phyloP scores from a whole-genome alignment of 164 flowering plant species.

The Hamamelis virginiana region DNA sequence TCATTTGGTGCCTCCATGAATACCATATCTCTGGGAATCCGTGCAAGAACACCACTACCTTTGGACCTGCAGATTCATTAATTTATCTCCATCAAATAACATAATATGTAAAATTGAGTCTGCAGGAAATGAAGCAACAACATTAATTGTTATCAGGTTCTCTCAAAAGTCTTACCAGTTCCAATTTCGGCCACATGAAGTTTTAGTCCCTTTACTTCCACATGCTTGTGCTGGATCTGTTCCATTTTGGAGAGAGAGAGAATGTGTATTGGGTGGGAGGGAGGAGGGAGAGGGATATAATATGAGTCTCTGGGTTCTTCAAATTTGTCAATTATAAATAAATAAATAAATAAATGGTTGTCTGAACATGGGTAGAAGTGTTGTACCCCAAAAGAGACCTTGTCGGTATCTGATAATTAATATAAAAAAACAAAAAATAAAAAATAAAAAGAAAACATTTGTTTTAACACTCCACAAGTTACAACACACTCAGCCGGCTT shows the following conservation, averaged over 20 bases:
- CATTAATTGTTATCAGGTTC: background rate
- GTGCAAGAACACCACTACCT: conserved; percentile 46
- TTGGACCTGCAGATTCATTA: conserved; percentile 19
- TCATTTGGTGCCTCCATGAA: conserved; percentile 71
- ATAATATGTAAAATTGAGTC: too few relatives aligned
- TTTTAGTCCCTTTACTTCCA: conserved; percentile 43
- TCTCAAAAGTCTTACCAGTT: conserved; percentile 12
- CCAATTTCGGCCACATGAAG: conserved; percentile 50
- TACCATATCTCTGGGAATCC: conserved; percentile 55
- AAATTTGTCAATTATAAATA: too few relatives aligned
- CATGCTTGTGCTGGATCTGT: conserved; percentile 35
- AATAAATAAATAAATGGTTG: too few relatives aligned
- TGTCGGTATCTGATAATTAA: too few relatives aligned
- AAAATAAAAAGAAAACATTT: too few relatives aligned
- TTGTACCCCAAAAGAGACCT: too few relatives aligned
- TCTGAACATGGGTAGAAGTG: too few relatives aligned
- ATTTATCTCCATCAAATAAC: background rate
- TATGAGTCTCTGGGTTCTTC: too few relatives aligned
- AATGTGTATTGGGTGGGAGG: too few relatives aligned
- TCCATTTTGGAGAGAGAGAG: conserved; percentile 28
- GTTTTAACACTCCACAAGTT: too few relatives aligned
- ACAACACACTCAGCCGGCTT: too few relatives aligned
- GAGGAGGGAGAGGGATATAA: conserved; percentile 1
- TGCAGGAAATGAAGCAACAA: background rate
- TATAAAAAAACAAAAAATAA: too few relatives aligned